Evolutionary conservation across 495 filamentous ascomycete genomes (phyloP), one percentile per base, ranked within the genome.

Genomic region (Penicillium steckii): DNA sequence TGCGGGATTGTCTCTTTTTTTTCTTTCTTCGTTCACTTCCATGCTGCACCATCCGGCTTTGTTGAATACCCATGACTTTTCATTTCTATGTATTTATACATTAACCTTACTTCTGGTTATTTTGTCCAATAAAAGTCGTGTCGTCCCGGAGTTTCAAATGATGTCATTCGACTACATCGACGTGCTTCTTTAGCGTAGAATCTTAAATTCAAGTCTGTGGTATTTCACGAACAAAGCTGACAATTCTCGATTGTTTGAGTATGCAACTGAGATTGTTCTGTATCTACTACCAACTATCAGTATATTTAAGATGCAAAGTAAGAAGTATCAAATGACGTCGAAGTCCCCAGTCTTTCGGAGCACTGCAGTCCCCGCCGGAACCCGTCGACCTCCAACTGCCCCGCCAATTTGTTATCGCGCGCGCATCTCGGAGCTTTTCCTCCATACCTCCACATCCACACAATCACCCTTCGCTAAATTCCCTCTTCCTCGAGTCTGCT

Each of bases 361-460:
- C 55, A 66, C 60, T 48, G 60, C 46, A 56, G 63, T 66, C 63
- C 63, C 63, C 62, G 63, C 62, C 59, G 55, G 45, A 44, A 44
- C 50, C 42, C 50, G 22, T 61, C 56, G 50, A 23, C 53, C 55
- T 29, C 30, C 30, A 38, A 52, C 42, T 48, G 46, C 63, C 63
- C 63, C 60, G 60, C 63, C 57, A 61, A 55, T 45, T 30, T 33
- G 55, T 52, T 59, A 56, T 58, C 53, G 49, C 46, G 48, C 35
- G 32, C 23, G 26, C 44, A 43, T 18, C 22, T 29, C 27, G 37
- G 17, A 23, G 41, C 45, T 52, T 48, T 47, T 38, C 3, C 13
- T 12, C 3, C 10, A 37, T n/a, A 4, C 4, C 33, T 15, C 44
- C 17, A 42, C 19, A 17, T 29, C 15, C 30, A 29, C 18, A 9